These are phyloP conservation scores for Chlorella sp. DNA, from an alignment of 139 green algal species.

Conservation along the genomic window DNA sequence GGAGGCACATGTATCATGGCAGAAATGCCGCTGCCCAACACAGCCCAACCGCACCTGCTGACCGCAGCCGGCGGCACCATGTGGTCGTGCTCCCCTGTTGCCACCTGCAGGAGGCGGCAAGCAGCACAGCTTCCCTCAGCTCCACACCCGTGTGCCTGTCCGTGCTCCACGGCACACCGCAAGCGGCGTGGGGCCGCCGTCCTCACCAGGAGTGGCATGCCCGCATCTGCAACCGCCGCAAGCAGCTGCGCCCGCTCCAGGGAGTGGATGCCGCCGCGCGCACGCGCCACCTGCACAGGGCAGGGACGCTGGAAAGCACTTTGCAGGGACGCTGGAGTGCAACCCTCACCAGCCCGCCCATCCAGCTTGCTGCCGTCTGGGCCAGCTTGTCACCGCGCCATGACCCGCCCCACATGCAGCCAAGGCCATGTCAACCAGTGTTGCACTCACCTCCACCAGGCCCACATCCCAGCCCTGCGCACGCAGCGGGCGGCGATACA, in stretches of 20 bases:
- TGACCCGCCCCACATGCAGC: too few relatives aligned
- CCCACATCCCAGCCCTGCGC: slow-evolving; percentile 73
- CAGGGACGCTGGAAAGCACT: not conserved
- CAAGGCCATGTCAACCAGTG: too few relatives aligned
- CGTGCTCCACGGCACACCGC: too few relatives aligned
- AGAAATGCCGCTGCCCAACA: not conserved
- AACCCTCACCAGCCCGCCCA: too few relatives aligned
- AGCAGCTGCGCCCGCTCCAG: slow-evolving; percentile 23
- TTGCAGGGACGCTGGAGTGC: too few relatives aligned
- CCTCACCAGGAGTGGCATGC: not conserved
- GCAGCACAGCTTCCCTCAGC: too few relatives aligned
- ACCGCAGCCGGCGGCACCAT: slow-evolving; percentile 50
- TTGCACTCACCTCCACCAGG: slow-evolving; percentile 57
- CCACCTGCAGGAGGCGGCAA: not conserved
- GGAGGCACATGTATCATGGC: too few relatives aligned
- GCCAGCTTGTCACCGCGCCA: too few relatives aligned
- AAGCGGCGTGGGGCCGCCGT: too few relatives aligned
- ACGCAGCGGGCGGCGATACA: slow-evolving; percentile 75
- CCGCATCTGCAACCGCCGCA: not conserved
- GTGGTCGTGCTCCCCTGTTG: slow-evolving; percentile 57
- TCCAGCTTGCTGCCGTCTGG: too few relatives aligned
- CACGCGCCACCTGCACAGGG: slow-evolving; percentile 17
- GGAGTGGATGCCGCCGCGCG: not conserved
- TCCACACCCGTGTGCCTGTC: too few relatives aligned
- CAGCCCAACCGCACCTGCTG: not conserved